Percentiles rank a stretch among this genome's conserved stretches.
Conservation (phyloP, 371 early-diverging fungal species). For the Apophysomyces ossiformis region DNA sequence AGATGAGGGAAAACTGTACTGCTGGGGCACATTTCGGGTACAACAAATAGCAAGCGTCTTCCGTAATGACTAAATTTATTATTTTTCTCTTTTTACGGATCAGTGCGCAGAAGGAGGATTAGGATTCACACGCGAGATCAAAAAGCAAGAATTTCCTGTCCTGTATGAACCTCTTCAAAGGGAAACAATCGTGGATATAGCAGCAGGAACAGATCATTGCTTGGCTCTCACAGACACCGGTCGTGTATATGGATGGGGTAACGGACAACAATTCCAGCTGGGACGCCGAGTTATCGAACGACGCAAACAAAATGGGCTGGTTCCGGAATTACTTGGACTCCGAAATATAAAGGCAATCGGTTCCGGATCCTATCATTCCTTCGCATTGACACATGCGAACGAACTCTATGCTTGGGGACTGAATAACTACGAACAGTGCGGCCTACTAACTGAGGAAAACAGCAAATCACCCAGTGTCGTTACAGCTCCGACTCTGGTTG, state of each 20-base stretch:
- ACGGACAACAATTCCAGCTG: conserved; percentile 94
- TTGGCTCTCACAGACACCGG: conserved; percentile 80
- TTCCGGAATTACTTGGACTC: conserved; percentile 60
- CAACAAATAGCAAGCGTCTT: no score
- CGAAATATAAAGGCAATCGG: conserved; percentile 70
- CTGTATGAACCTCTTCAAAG: conserved; percentile 49
- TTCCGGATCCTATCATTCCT: conserved; percentile 88
- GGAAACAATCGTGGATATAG: conserved; percentile 73
- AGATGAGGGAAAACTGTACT: conserved; percentile 83
- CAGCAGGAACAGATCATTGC: conserved; percentile 93
- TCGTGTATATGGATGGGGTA: conserved; percentile 91
- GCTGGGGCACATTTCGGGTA: conserved; percentile 96
- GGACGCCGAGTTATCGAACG: conserved; percentile 82
- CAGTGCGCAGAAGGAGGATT: conserved; percentile 67
- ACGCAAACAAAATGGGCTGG: conserved; percentile 63
- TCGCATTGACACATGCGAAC: conserved; percentile 73
- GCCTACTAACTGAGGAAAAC: conserved; percentile 50
- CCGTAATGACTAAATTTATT: no score
- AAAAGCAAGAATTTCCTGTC: conserved; percentile 70
- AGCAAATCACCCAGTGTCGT: conserved; percentile 42
- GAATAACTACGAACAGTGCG: conserved; percentile 96
- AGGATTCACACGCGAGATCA: conserved; percentile 67
- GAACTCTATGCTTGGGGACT: conserved; percentile 90
- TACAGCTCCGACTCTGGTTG: conserved; percentile 55
- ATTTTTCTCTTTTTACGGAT: not conserved